phyloP scores from a whole-genome alignment of 768 basidiomycete species.

The Auricularia heimuer region DNA sequence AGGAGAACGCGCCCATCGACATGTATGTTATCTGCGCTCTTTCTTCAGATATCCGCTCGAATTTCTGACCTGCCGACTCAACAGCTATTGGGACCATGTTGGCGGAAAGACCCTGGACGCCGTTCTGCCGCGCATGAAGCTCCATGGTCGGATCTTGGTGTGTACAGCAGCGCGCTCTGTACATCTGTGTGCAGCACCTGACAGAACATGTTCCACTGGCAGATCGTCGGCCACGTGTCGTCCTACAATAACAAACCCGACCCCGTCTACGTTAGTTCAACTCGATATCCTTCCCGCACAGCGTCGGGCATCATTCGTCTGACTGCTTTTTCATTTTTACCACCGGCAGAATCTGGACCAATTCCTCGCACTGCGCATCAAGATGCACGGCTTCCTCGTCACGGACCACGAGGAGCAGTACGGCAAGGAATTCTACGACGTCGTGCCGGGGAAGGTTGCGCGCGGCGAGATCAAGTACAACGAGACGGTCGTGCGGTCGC shows the following conservation, averaged over 20 bases:
- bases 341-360: slow-evolving; percentile 27
- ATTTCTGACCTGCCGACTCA: background rate
- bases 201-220: too few species aligned
- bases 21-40: slow-evolving; percentile 13
- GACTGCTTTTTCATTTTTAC: too few species aligned
- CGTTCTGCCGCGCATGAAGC: slow-evolving; percentile 37
- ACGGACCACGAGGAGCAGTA: slow-evolving; percentile 27
- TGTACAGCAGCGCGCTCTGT: too few species aligned
- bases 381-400: slow-evolving; percentile 37
- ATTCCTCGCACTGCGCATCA: slow-evolving; percentile 33
- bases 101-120: slow-evolving; percentile 51
- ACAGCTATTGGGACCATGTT: slow-evolving; percentile 46
- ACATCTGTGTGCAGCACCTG: too few species aligned
- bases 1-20: slow-evolving; percentile 26
- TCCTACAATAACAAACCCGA: slow-evolving; percentile 20
- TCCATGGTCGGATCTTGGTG: slow-evolving; percentile 37
- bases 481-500: slow-evolving; percentile 37
- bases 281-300: too few species aligned
- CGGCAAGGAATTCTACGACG: slow-evolving; percentile 31
- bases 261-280: slow-evolving; percentile 14
- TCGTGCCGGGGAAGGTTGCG: slow-evolving; percentile 31
- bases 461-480: slow-evolving; percentile 37
- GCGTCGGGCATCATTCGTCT: too few species aligned
- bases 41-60: too few species aligned
- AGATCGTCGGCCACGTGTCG: slow-evolving; percentile 8